Evolutionary conservation across 768 basidiomycete genomes (phyloP).

Genomic region (Tricholoma sp.): DNA sequence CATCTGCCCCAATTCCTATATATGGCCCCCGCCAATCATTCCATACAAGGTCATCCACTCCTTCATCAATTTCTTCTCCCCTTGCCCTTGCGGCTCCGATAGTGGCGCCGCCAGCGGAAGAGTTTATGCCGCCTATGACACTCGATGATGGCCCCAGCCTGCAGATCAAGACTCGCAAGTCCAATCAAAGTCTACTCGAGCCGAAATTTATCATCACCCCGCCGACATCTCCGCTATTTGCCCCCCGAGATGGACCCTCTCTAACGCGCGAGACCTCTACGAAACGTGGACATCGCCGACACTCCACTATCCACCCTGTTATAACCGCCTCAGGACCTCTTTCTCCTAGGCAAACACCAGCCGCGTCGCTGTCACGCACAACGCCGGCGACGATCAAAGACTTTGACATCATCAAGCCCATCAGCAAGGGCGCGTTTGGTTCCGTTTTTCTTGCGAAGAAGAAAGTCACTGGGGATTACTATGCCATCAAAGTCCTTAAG

Average conservation of each 20-base stretch:
- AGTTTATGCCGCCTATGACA: slow-evolving; percentile 59
- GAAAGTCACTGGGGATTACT: slow-evolving; percentile 97
- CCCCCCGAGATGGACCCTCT: slow-evolving; percentile 32
- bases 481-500: slow-evolving; percentile 99
- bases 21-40: slow-evolving; percentile 40
- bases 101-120: slow-evolving; percentile 61
- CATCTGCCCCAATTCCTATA: slow-evolving; percentile 24
- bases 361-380: slow-evolving; percentile 71
- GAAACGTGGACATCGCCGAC: slow-evolving; percentile 62
- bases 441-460: slow-evolving; percentile 98
- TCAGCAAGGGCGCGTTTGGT: slow-evolving; percentile 97
- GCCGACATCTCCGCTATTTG: slow-evolving; percentile 66
- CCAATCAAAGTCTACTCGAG: slow-evolving; percentile 57
- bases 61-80: slow-evolving; percentile 85
- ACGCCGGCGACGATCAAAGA: slow-evolving; percentile 94
- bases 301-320: slow-evolving; percentile 65
- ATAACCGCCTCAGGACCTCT: slow-evolving; percentile 64
- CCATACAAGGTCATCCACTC: slow-evolving; percentile 80
- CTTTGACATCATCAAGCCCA: slow-evolving; percentile 99
- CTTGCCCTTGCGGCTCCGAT: slow-evolving; percentile 83
- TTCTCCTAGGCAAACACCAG: slow-evolving; percentile 83
- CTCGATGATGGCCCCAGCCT: slow-evolving; percentile 46
- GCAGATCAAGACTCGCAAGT: slow-evolving; percentile 59
- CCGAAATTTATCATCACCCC: slow-evolving; percentile 70
- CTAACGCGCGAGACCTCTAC: slow-evolving; percentile 41